Conservation (phyloP, 2,329 filamentous ascomycete species). For the Neoscytalidium dimidiatum region DNA sequence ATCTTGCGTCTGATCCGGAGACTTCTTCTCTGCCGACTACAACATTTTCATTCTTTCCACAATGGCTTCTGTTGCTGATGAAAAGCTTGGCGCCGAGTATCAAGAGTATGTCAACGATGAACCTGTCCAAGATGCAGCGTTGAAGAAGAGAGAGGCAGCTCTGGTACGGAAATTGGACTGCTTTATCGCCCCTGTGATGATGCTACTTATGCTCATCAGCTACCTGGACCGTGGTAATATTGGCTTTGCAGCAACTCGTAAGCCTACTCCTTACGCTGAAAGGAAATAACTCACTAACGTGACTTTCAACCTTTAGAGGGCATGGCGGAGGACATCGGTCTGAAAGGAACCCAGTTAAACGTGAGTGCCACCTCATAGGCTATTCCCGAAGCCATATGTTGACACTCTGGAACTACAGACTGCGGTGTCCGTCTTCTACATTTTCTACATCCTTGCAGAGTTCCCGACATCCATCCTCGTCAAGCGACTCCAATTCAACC, state of each 20-base stretch:
- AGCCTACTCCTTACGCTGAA: no score
- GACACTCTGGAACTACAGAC: constrained; percentile 23
- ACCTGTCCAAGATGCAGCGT: constrained; percentile 21
- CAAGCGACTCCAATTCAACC: constrained; percentile 36
- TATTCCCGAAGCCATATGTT: not conserved
- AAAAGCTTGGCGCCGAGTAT: not conserved
- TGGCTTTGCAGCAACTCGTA: constrained; percentile 37
- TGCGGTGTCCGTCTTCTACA: constrained; percentile 38
- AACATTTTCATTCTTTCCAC: not conserved
- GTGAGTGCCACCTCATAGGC: constrained; percentile 21
- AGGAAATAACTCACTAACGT: no score
- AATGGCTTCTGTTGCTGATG: not conserved
- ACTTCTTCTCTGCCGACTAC: not conserved
- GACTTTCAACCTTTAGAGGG: no score
- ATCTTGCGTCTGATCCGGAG: not conserved
- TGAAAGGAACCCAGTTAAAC: constrained; percentile 32
- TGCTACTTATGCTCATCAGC: constrained; percentile 36
- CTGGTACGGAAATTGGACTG: constrained; percentile 35
- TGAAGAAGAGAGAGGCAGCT: constrained; percentile 29
- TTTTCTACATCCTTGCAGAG: constrained; percentile 39
- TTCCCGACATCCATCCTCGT: constrained; percentile 36
- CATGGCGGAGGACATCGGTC: constrained; percentile 32
- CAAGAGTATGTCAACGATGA: constrained; percentile 25
- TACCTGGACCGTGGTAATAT: constrained; percentile 40
- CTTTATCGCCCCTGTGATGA: constrained; percentile 38